phyloP scores from a whole-genome alignment of 257 asterid species.

The Haberlea rhodopensis region DNA sequence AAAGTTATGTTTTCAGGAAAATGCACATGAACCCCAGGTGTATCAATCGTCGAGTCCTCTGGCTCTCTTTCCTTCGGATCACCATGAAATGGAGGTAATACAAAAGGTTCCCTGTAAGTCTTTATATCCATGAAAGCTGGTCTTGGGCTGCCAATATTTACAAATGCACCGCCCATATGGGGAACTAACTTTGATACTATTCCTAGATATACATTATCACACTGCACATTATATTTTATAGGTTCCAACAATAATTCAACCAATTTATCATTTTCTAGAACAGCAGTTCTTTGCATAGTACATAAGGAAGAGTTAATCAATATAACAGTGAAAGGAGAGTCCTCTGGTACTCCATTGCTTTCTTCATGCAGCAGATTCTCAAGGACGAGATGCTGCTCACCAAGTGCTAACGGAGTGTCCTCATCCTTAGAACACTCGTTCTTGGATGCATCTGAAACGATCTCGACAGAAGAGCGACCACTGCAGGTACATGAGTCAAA shows the following conservation, averaged over 20 bases:
- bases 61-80: too few relatives aligned
- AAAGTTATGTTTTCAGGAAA: conserved; percentile 41
- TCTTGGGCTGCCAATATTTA: conserved; percentile 85
- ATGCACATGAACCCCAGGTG: conserved; percentile 37
- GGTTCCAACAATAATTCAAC: conserved; percentile 94
- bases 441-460: conserved; percentile 25
- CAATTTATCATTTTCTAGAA: conserved; percentile 73
- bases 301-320: conserved; percentile 91
- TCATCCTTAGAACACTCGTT: conserved; percentile 33
- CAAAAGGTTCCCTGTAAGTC: conserved; percentile 63
- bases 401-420: conserved; percentile 31
- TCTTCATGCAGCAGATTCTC: conserved; percentile 52
- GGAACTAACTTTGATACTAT: conserved; percentile 81
- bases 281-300: conserved; percentile 94
- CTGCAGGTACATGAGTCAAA: conserved; percentile 35
- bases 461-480: conserved; percentile 29
- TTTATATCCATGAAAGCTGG: conserved; percentile 86
- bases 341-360: conserved; percentile 32
- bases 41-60: conserved; percentile 33
- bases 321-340: conserved; percentile 64
- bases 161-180: conserved; percentile 96
- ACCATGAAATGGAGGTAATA: conserved; percentile 54
- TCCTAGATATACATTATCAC: conserved; percentile 88
- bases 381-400: conserved; percentile 38
- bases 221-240: conserved; percentile 82